Base-by-base conservation (phyloP, 768 basidiomycete genomes). In the Hortiboletus flavorubellus region DNA sequence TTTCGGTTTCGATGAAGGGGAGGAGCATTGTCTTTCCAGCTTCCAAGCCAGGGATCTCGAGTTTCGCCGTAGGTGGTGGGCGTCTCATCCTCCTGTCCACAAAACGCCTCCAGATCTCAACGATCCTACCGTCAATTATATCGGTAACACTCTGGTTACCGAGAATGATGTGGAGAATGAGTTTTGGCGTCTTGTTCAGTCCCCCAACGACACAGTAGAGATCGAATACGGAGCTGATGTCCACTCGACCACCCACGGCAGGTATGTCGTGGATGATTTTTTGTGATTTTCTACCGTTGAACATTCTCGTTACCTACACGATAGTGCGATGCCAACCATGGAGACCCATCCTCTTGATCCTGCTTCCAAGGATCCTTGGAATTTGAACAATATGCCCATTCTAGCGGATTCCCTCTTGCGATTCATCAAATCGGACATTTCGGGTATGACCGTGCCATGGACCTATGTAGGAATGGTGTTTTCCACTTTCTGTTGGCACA, bases 401-500 rank as follows among this genome's bases (percentile, higher is more conserved):
- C 75, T 96, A 11, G 80, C 87, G 1, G 92, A 96, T 55, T 98
- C 96, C 30, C 82, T 99, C 11, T 80, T 99, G 34, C 90, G 97
- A 12, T 99, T 87, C 72, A 97, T 99, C 76, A 97, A 98, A 73
- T 95, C 93, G 5, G 95, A 98, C 70, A 97, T 99, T 52, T 98
- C 95, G 50, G 97, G 97, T 14, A 99, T 99, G 96, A 98, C 96
- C 2, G 93, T 98, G 10, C 95, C 95, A 11, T 98, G 94, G 95
- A 97, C 92, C 37, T 99, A 99, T 70, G 93, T 98, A 58, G 97
- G 97, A 45, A 98, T 98, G 96, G 80, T 93, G 16, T 99, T 99
- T 70, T 96, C 95, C 14, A 96, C 97, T 3, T 99, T 99, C 72
- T 98, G 96, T 69, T 99, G 97, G 97, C 97, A 99, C 74, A 99